Evolutionary conservation across 2,329 filamentous ascomycete species (phyloP), one percentile per base, ranked within the genome.

Genomic region (Exophiala calicioides): DNA sequence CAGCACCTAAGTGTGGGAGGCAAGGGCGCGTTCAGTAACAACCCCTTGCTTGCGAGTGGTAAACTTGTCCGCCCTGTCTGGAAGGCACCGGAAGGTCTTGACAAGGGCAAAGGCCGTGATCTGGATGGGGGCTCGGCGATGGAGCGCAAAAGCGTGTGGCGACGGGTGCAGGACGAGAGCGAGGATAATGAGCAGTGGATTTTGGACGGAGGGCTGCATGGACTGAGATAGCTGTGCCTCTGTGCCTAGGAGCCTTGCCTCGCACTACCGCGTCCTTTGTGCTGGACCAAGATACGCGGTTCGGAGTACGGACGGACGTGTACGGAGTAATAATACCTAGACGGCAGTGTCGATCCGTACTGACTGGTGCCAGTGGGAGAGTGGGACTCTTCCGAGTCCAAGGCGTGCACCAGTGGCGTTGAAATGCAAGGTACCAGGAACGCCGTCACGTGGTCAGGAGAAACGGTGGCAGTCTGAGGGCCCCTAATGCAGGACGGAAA

Each of bases 171-270:
- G 51, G 71, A 74, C 46, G 56, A 62, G 40, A 68, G 68, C 35
- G 70, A 71, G 19, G 69, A 73, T 50, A 73, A 73, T 49, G 71
- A 74, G 57, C 67, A 68, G 44, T 74, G 70, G 70, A 72, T 73
- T 46, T 50, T 73, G 33, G 70, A 73, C 45, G 71, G 71, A 18
- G 70, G 70, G 4, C 39, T 69, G 29, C 63, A 67, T 53, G 70
- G 70, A 43, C 19, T 6, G 55, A 57, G 44, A 47, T 26, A 5
- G n/a, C n/a, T n/a, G n/a, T n/a, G n/a, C n/a, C n/a, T n/a, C n/a
- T n/a, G n/a, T n/a, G n/a, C n/a, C n/a, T n/a, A n/a, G n/a, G n/a
- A n/a, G n/a, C n/a, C n/a, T n/a, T n/a, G n/a, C n/a, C n/a, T n/a
- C n/a, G n/a, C n/a, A n/a, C n/a, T n/a, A n/a, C n/a, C n/a, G n/a